These are phyloP conservation scores for Cryphonectria radicalis DNA, from an alignment of 2,329 filamentous ascomycete genomes.

Conservation along the genomic window DNA sequence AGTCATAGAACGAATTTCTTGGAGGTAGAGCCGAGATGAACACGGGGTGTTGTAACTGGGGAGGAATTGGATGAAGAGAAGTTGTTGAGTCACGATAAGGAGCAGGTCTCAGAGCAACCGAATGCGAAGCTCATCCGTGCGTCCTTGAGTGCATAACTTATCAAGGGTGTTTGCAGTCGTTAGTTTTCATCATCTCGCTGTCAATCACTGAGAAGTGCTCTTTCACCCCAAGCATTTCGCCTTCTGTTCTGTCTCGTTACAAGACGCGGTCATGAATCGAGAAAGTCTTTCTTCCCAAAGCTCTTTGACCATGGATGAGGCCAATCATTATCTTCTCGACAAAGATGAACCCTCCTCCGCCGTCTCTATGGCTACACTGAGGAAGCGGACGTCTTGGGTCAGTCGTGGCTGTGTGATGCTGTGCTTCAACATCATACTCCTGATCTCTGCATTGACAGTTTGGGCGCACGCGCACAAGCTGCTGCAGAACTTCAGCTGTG, in stretches of 20 bases:
- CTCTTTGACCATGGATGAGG: neutral
- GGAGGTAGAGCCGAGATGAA: neutral
- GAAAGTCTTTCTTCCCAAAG: slow-evolving; percentile 1
- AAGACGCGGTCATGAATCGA: neutral
- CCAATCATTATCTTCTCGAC: neutral
- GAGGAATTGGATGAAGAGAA: neutral
- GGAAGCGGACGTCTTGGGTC: neutral
- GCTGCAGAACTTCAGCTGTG: neutral
- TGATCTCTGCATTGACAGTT: neutral
- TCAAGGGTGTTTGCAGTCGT: neutral
- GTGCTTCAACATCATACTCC: neutral
- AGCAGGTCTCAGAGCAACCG: neutral
- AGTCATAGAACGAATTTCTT: neutral
- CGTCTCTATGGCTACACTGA: neutral
- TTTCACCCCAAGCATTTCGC: neutral
- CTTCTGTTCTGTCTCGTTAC: neutral
- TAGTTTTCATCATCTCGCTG: neutral
- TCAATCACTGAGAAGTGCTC: neutral
- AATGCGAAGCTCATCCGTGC: neutral
- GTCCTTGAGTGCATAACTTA: neutral
- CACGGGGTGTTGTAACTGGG: neutral
- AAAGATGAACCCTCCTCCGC: neutral
- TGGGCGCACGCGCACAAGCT: neutral
- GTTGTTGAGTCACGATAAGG: neutral
- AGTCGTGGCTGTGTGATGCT: neutral